These are phyloP conservation scores for Eucalyptus cloeziana DNA, from an alignment of 345 rosid species.

Conservation along the genomic window DNA sequence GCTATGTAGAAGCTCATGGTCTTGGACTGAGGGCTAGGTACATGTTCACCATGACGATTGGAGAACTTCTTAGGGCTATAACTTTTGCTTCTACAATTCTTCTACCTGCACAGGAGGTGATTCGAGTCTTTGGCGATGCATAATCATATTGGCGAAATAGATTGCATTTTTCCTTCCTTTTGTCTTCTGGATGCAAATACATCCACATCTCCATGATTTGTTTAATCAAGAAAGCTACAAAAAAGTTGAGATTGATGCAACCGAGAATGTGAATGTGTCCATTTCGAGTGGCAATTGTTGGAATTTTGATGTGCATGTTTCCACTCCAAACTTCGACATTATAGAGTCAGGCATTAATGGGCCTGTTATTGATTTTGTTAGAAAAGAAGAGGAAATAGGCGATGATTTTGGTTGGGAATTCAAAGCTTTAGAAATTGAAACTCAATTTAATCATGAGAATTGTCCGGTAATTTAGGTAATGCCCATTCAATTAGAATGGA, in stretches of 20 bases:
- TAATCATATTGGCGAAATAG: background rate
- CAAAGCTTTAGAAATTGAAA: background rate
- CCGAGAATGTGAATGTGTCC: background rate
- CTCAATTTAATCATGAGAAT: background rate
- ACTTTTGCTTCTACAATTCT: too few species aligned
- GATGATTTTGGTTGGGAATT: constrained; percentile 8
- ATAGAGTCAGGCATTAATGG: constrained; percentile 3
- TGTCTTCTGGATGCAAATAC: background rate
- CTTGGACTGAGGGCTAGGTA: too few species aligned
- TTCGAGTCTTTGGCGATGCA: background rate
- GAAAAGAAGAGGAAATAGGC: constrained; percentile 2
- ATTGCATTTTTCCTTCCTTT: background rate
- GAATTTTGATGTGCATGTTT: background rate
- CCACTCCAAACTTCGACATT: background rate
- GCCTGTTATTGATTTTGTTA: background rate
- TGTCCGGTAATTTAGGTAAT: background rate
- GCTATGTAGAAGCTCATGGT: too few species aligned
- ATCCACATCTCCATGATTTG: too few species aligned
- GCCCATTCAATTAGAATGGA: too few species aligned
- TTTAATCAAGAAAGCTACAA: background rate
- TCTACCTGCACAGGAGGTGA: background rate
- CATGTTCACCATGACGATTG: too few species aligned
- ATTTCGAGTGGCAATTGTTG: constrained; percentile 1
- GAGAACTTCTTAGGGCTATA: too few species aligned
- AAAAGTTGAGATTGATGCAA: background rate